Conservation (phyloP, 1,284 basidiomycete genomes). For the Rhodotorula sp. region DNA sequence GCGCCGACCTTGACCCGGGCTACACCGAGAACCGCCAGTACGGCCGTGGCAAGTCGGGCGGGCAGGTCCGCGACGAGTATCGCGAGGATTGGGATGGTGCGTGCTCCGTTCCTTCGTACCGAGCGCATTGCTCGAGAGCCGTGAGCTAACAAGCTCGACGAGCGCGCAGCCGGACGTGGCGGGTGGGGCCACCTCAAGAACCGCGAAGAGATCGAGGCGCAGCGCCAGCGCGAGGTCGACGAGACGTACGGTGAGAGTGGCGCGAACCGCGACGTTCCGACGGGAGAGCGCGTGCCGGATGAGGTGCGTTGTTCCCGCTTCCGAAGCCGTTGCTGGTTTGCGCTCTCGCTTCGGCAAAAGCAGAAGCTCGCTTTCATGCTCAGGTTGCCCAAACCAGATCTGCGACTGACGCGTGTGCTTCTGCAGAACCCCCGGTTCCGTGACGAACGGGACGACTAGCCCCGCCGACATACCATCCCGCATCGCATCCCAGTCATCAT, state of each 20-base stretch:
- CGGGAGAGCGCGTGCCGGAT: slow-evolving; percentile 51
- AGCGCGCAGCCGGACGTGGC: slow-evolving; percentile 53
- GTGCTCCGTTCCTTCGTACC: slow-evolving; percentile 47
- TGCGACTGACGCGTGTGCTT: slow-evolving; percentile 42
- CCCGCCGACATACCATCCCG: neutral
- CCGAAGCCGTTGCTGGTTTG: slow-evolving; percentile 58
- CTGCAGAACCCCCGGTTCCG: slow-evolving; percentile 52
- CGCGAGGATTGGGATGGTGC: slow-evolving; percentile 70
- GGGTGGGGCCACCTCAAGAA: slow-evolving; percentile 80
- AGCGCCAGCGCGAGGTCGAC: slow-evolving; percentile 73
- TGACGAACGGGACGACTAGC: slow-evolving; percentile 47
- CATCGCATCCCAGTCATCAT: neutral
- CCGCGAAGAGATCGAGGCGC: slow-evolving; percentile 71
- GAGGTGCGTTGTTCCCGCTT: slow-evolving; percentile 39
- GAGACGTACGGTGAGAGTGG: slow-evolving; percentile 75
- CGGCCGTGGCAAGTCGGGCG: slow-evolving; percentile 93
- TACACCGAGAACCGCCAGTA: slow-evolving; percentile 98
- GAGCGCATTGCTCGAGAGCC: neutral
- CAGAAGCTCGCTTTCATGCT: slow-evolving; percentile 52
- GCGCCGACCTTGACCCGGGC: slow-evolving; percentile 97
- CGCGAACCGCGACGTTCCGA: slow-evolving; percentile 72
- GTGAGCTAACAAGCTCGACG: slow-evolving; percentile 54
- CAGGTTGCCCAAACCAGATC: too few species aligned
- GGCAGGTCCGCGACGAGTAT: slow-evolving; percentile 93
- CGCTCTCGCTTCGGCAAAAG: slow-evolving; percentile 53